phyloP scores from a whole-genome alignment of 306 rosid species.

The Myrica gale region DNA sequence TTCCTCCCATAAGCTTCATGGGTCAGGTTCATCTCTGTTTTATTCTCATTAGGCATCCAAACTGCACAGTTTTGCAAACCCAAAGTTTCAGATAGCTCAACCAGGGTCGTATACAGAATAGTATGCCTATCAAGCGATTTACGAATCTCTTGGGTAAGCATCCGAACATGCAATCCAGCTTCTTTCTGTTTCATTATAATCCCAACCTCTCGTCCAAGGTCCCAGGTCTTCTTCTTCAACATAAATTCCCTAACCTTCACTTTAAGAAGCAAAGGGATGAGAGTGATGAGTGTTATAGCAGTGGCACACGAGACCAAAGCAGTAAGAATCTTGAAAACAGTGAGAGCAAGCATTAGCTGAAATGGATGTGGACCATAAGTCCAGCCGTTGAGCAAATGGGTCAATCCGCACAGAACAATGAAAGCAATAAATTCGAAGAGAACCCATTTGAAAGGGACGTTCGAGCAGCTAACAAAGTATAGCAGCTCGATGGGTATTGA shows the following conservation, averaged over 20 bases:
- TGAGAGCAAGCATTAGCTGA: constrained; percentile 94
- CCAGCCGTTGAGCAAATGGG: constrained; percentile 97
- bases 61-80: constrained; percentile 94
- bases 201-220: constrained; percentile 93
- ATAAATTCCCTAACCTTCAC: constrained; percentile 97
- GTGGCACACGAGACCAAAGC: constrained; percentile 99
- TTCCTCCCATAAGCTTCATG: constrained; percentile 70
- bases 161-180: constrained; percentile 87
- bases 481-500: constrained; percentile 95
- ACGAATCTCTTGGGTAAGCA: constrained; percentile 99
- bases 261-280: constrained; percentile 93
- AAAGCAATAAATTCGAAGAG: constrained; percentile 88
- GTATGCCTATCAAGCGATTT: constrained; percentile 90
- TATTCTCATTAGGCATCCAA: constrained; percentile 95
- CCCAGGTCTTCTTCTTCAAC: constrained; percentile 99
- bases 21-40: constrained; percentile 81
- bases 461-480: constrained; percentile 94
- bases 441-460: constrained; percentile 99
- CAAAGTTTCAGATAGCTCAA: constrained; percentile 83
- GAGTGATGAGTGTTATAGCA: constrained; percentile 87
- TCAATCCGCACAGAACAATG: constrained; percentile 92
- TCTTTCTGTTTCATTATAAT: constrained; percentile 80
- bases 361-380: constrained; percentile 97
- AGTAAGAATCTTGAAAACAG: constrained; percentile 89
- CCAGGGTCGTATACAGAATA: constrained; percentile 78